Base-by-base conservation (phyloP, 2,329 filamentous ascomycete species). In the Dryadomyces quercus-mongolicae region DNA sequence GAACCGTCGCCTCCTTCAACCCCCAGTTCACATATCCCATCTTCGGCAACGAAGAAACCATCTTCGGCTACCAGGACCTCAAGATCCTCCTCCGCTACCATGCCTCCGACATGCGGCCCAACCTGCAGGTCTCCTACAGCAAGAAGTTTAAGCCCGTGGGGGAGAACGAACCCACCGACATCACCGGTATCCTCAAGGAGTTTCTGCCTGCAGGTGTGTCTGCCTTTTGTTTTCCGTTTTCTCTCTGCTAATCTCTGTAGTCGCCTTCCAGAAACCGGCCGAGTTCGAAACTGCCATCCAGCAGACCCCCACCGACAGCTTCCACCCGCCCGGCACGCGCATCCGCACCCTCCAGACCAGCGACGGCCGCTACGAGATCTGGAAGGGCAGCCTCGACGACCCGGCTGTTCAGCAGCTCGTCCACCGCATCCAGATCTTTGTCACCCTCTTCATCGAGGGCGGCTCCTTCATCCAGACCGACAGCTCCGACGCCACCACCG, bases 11-110 rank as follows among this genome's bases (percentile, higher is more conserved):
- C 25, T 78, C 80, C 31, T 97, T 98, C 68, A 77, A 88, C 57
- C 94, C 93, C 0, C 80, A 81, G 64, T 94, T 91, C 67, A 96
- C 92, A 18, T 95, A 97, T 68, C 75, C 88, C 1, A 86, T 98
- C 59, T 96, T 97, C 62, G 89, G 89, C 63, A 86, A 97, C n/a
- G 85, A 93, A 9, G 90, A 98, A 68, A 80, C 78, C 34, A 92
- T 97, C 59, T 91, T 95, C 62, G 92, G 92, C 42, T 95, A 96
- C 74, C 84, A 89, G 66, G 82, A 82, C 53, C 77, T 95, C 54
- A 81, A 82, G 59, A 84, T 97, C 64, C 80, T 81, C 58, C 71
- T 97, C 54, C 81, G 81, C 58, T 84, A 75, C 61, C 73, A 81
- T 64, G 77, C 78, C 16, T 77, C 74, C 66, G 86, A 96, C 66